Base-by-base conservation (phyloP, 495 filamentous ascomycete species). In the Astrothelium macrocarpum region DNA sequence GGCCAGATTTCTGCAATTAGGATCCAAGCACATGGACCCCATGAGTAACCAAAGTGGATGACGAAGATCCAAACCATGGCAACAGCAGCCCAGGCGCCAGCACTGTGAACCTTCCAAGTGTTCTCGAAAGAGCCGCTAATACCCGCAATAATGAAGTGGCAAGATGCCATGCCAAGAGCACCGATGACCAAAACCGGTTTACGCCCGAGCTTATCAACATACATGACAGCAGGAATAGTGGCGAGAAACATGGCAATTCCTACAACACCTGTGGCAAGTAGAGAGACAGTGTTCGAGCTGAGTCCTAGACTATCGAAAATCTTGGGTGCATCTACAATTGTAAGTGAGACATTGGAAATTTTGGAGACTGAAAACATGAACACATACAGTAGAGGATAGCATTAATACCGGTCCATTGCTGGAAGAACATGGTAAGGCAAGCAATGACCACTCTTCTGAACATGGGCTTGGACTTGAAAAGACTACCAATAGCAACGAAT, bases 11-110 rank as follows among this genome's bases (percentile, higher is more conserved):
- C 88, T 20, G 86, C 81, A 45, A 90, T 80, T 67, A 78, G 67
- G 64, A 78, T 78, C 89, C 88, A 91, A 9, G 85, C 79, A 69
- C 85, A 87, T 45, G 72, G 69, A 43, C 86, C 86, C 86, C 85
- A 89, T 34, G 80, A 85, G 73, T 88, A 91, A 31, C 87, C 88
- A 70, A 92, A 94, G 70, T 90, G 86, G 46, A 90, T 76, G 68
- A 91, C 87, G 69, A 90, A 94, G 32, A 92, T 80, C 81, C 88
- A 94, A 63, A 94, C 87, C 80, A 92, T 90, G 63, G 78, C 84
- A 20, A 90, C 85, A 7, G 86, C 89, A 2, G 79, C 89, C 89
- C 89, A 94, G 0, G 88, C 90, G 7, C 86, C 87, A 0, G 82
- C 82, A 23, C 75, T 70, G 65, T 94, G 83, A 9, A 70, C 67